Evolutionary conservation across 2,329 filamentous ascomycete species (phyloP).

Genomic region (Colletotrichum sp.): DNA sequence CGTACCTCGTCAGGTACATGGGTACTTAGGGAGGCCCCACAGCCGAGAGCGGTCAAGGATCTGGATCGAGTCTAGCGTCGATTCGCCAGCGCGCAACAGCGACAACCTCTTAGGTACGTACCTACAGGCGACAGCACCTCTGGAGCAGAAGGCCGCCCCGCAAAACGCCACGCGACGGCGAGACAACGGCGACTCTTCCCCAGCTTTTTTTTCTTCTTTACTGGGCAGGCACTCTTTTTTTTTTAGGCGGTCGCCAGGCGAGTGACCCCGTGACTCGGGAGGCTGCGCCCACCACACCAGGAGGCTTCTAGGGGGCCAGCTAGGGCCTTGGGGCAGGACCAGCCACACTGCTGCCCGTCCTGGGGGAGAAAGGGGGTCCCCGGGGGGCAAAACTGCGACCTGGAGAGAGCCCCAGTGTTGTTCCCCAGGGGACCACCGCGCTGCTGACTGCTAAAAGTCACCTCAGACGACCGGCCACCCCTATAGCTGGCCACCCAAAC

Average conservation of each 20-base stretch:
- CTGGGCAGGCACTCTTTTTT: not conserved
- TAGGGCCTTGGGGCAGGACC: not conserved
- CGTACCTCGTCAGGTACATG: not conserved
- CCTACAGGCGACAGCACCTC: not conserved
- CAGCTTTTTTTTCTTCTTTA: not conserved
- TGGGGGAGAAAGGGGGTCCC: not conserved
- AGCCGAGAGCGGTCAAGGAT: conserved; percentile 13
- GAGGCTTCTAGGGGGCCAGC: not conserved
- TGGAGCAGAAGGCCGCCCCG: conserved; percentile 2
- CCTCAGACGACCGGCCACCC: not conserved
- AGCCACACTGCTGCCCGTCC: not conserved
- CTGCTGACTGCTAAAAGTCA: not conserved
- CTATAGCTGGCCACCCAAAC: not conserved
- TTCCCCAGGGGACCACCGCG: not conserved
- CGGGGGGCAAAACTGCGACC: not conserved
- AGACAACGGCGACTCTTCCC: conserved; percentile 23
- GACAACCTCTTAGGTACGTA: not conserved
- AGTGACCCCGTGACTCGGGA: not conserved
- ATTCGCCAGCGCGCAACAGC: conserved; percentile 5
- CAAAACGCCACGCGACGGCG: conserved; percentile 25
- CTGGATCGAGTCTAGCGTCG: conserved; percentile 17
- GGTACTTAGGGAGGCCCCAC: not conserved
- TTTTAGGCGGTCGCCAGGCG: not conserved
- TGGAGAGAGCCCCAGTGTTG: not conserved
- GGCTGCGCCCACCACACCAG: not conserved